A percentile compares a stretch with the other conserved stretches of the same genome.
These are phyloP conservation scores for Termitomyces sp. DNA, from an alignment of 768 basidiomycete genomes.

Conservation along the genomic window DNA sequence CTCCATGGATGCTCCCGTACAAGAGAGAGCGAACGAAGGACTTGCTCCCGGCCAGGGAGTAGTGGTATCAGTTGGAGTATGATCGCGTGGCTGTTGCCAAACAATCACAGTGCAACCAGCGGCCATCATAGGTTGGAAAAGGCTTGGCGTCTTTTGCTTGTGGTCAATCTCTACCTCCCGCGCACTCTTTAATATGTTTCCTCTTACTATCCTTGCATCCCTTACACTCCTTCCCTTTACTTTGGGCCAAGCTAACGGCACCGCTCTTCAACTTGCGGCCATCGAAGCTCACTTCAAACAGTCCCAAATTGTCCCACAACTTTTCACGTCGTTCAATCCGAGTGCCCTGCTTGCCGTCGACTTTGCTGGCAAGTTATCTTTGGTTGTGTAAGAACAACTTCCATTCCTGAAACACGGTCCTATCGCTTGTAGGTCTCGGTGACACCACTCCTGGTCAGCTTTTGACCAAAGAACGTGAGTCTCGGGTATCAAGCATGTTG, in stretches of 20 bases:
- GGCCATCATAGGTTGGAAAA: too few relatives aligned
- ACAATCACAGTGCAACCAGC: neutral
- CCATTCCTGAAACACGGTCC: neutral
- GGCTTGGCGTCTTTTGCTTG: too few relatives aligned
- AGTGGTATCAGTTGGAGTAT: neutral
- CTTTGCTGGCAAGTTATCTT: constrained; percentile 31
- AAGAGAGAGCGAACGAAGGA: neutral
- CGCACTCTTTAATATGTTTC: constrained; percentile 21
- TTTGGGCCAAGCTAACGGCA: constrained; percentile 39
- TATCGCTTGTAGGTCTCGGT: constrained; percentile 30
- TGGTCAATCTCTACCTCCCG: too few relatives aligned
- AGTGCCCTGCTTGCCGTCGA: constrained; percentile 48
- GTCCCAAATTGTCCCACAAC: constrained; percentile 55
- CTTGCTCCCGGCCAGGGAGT: neutral
- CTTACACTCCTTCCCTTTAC: constrained; percentile 37
- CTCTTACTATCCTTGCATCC: constrained; percentile 25
- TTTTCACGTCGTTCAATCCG: constrained; percentile 58
- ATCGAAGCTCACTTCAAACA: constrained; percentile 67
- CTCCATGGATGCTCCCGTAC: constrained; percentile 40
- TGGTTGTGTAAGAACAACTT: neutral
- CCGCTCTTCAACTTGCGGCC: constrained; percentile 42
- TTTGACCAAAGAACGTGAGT: constrained; percentile 53
- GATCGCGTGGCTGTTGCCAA: constrained; percentile 4
- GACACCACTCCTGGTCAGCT: constrained; percentile 52
- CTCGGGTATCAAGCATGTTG: neutral